Base-by-base conservation (phyloP, 805 yeast genomes). In the Myxozyma nipponensis region DNA sequence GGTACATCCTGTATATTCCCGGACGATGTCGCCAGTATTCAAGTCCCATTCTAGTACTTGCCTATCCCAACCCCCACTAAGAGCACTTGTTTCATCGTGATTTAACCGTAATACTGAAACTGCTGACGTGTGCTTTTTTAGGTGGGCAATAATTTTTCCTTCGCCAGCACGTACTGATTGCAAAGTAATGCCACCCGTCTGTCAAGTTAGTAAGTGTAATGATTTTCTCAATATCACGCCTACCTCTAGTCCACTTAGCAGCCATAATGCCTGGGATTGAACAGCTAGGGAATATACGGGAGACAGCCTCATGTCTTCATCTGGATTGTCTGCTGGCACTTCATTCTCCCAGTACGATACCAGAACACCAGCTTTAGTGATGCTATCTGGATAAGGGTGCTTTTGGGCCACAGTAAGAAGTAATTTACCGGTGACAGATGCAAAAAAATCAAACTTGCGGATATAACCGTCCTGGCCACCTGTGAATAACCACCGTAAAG, bases 401-500 rank as follows among this genome's bases (percentile, higher is more conserved):
- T 80, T 81, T 66, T 93, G 98, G 2, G 95, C 88, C 53, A 89
- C 86, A 0, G 98, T 91, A 46, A 93, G 72, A 3, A 93, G 91
- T 4, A 84, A 73, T 59, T 84, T 85, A 17, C 97, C 97, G 62
- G 86, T 90, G 22, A 93, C 77, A 1, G 96, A 84, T 30, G 83
- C 84, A 36, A 82, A 76, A 56, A 93, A 83, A 68, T 93, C 96
- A 69, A 84, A 93, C 64, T 86, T 89, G 42, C 98, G 73, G 30
- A 93, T 85, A 61, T 82, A 86, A 3, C 98, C 98, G 67, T 93
- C 98, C 58, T 85, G 91, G 7, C 98, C 98, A 19, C 98, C 98
- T 0, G 96, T 83, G 61, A 90, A 84, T 36, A 93, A 72, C 84
- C 89, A 90, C 63, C 82, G 83, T 38, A 89, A 83, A 4, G 95